Evolutionary conservation across 2,329 filamentous ascomycete genomes (phyloP).

Genomic region (Fusarium sp.): DNA sequence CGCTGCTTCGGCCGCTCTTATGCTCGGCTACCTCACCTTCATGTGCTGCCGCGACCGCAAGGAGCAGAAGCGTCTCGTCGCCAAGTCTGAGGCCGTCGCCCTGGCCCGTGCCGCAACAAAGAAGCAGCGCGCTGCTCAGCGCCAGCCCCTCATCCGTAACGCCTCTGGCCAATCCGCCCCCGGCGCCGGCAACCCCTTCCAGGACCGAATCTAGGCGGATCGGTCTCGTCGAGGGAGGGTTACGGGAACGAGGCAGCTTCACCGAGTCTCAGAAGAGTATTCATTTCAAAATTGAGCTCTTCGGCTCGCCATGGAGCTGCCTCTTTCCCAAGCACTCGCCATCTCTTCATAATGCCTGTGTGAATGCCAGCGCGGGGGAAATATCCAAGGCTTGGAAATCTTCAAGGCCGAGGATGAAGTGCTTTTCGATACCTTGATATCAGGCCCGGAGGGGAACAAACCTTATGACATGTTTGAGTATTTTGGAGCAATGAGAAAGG

Average conservation of each 20-base stretch:
- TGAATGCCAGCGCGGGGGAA: conserved; percentile 6
- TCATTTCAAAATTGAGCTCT: neutral
- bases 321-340: neutral
- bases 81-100: conserved; percentile 60
- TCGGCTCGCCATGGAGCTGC: neutral
- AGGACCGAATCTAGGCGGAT: conserved; percentile 48
- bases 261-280: conserved; percentile 34
- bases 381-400: conserved; percentile 16
- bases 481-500: conserved; percentile 39
- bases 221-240: conserved; percentile 28
- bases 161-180: conserved; percentile 37
- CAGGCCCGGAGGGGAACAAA: conserved; percentile 28
- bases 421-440: conserved; percentile 42
- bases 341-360: conserved; percentile 21
- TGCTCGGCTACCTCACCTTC: conserved; percentile 56
- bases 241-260: conserved; percentile 21
- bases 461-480: conserved; percentile 39
- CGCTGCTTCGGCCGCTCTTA: conserved; percentile 50
- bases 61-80: conserved; percentile 54
- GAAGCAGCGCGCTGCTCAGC: conserved; percentile 51
- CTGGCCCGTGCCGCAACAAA: conserved; percentile 59
- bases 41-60: conserved; percentile 62
- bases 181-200: conserved; percentile 47
- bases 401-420: conserved; percentile 27
- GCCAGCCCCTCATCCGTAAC: conserved; percentile 51